These are phyloP conservation scores for Pichia rugopelliculosa DNA, from an alignment of 805 yeast species.

Conservation along the genomic window DNA sequence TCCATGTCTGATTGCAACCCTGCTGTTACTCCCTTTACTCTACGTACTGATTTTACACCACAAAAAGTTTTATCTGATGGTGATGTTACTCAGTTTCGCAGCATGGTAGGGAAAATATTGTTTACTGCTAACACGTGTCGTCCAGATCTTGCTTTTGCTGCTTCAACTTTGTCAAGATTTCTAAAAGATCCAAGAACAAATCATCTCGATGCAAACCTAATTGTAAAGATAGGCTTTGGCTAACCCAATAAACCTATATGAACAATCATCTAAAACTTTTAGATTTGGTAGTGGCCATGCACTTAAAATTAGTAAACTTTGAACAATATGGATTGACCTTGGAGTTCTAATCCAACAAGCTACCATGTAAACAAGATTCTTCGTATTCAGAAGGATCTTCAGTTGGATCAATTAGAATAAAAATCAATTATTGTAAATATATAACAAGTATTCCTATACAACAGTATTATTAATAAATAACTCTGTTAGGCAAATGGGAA, in stretches of 20 bases:
- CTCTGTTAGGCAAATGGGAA: too few relatives aligned
- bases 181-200: background rate
- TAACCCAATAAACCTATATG: conserved; percentile 79
- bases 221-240: conserved; percentile 83
- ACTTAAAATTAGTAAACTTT: conserved; percentile 75
- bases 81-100: too few relatives aligned
- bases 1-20: background rate
- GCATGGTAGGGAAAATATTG: background rate
- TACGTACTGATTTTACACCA: too few relatives aligned
- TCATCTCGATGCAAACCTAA: conserved; percentile 74
- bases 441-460: too few relatives aligned
- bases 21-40: too few relatives aligned
- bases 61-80: too few relatives aligned
- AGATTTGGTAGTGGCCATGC: conserved; percentile 93
- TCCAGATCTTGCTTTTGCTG: background rate
- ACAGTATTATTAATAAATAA: too few relatives aligned
- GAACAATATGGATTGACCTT: conserved; percentile 87
- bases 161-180: background rate
- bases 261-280: conserved; percentile 85
- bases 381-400: too few relatives aligned
- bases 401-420: too few relatives aligned
- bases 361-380: too few relatives aligned
- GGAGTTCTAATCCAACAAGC: conserved; percentile 93
- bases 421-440: too few relatives aligned
- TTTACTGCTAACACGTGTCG: background rate